A percentile compares a stretch with the other conserved stretches of the same genome.
phyloP scores from a whole-genome alignment of 1,284 basidiomycete genomes.

The Ustilago bromivora region DNA sequence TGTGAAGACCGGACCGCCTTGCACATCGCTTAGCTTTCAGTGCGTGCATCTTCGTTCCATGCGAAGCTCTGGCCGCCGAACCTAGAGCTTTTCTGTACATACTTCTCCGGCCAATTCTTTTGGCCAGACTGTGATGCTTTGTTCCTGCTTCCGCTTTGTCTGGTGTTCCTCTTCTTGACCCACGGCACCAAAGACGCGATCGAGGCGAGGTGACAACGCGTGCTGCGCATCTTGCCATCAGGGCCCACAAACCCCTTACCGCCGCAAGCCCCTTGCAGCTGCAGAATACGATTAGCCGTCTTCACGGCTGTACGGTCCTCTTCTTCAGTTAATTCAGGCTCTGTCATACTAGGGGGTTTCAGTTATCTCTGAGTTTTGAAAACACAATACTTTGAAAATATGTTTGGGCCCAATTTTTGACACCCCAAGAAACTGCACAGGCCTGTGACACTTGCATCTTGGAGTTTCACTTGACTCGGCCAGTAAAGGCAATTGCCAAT shows the following conservation, averaged over 20 bases:
- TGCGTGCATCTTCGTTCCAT: slow-evolving; percentile 7
- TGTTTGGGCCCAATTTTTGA: too few species aligned
- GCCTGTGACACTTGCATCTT: too few species aligned
- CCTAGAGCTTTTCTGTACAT: neutral
- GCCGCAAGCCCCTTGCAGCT: slow-evolving; percentile 1
- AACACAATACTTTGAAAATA: too few species aligned
- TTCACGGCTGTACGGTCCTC: neutral
- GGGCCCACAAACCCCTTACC: slow-evolving; percentile 14
- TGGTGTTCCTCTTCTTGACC: neutral
- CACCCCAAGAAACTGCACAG: too few species aligned
- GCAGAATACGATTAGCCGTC: neutral
- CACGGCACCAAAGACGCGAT: slow-evolving; percentile 1
- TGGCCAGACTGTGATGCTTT: neutral
- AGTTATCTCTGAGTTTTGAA: too few species aligned
- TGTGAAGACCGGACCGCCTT: neutral
- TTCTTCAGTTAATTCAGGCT: neutral
- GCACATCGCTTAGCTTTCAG: slow-evolving; percentile 4
- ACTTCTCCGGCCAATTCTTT: neutral
- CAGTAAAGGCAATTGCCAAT: too few species aligned
- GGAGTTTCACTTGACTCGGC: too few species aligned
- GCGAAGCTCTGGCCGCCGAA: neutral
- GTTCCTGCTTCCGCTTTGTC: slow-evolving; percentile 5
- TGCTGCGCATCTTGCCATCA: neutral
- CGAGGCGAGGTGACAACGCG: neutral
- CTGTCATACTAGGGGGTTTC: too few species aligned